These are phyloP conservation scores for Chenopodium formosanum DNA, from an alignment of 148 eudicot genomes.

Conservation along the genomic window DNA sequence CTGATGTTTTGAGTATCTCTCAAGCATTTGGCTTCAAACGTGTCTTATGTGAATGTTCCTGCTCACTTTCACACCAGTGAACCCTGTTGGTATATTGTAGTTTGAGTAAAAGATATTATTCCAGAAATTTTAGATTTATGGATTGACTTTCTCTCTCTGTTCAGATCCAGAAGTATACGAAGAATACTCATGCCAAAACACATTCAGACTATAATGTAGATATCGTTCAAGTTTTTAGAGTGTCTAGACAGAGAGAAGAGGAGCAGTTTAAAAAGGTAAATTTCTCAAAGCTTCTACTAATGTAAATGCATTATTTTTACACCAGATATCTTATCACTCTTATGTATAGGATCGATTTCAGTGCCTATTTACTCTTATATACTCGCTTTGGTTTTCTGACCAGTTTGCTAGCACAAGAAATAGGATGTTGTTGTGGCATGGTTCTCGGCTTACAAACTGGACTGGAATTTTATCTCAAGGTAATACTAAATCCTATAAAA, in stretches of 20 bases:
- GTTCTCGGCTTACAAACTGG: conserved; percentile 97
- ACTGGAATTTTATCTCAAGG: conserved; percentile 96
- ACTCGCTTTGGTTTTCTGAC: conserved; percentile 8
- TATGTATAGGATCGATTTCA: neutral
- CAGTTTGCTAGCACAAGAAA: conserved; percentile 75
- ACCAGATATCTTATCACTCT: neutral
- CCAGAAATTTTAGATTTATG: neutral
- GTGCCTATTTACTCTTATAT: neutral
- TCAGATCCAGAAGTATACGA: conserved; percentile 71
- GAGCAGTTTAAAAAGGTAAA: conserved; percentile 70
- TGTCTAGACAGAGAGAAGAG: conserved; percentile 74
- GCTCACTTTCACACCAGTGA: conserved; percentile 2
- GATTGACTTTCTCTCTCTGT: conserved; percentile 1
- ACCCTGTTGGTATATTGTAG: neutral
- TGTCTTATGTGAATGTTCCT: neutral
- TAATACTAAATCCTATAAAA: conserved; percentile 17
- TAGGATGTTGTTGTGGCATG: conserved; percentile 98
- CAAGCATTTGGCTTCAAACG: neutral
- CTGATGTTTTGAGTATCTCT: neutral
- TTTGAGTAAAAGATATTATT: neutral
- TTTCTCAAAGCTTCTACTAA: neutral
- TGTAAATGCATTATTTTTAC: neutral
- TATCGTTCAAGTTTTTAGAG: conserved; percentile 71
- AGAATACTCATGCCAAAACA: conserved; percentile 93
- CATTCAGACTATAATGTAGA: conserved; percentile 78